Evolutionary conservation across 805 yeast species (phyloP), one percentile per base, ranked within the genome.

Genomic region (Tetrapisispora nanseiensis): DNA sequence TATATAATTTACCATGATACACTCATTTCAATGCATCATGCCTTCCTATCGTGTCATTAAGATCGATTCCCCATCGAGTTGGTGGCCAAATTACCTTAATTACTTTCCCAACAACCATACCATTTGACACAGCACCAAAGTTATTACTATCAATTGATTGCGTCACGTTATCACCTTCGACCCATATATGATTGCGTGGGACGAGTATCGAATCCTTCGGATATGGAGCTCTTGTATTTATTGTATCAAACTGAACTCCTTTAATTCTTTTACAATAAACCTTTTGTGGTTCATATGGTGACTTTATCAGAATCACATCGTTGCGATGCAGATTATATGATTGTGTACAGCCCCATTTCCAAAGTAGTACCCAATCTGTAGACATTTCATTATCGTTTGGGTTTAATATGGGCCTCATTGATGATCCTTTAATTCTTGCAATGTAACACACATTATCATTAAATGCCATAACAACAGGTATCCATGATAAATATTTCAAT

Each of bases 351-450:
- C 75, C 73, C 63, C 67, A 79, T 56, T 84, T 85, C 74, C 82
- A 76, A 15, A 89, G 67, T 3, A 84, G 51, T 1, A 85, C 86
- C 63, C 80, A 72, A 53, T 82, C 87, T 5, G 66, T 66, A 43
- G 50, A 68, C 59, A 42, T 66, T 60, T 49, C 62, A 62, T 35
- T 61, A 21, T 58, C 70, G 18, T 74, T 75, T 0, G 94, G 90
- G 61, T 89, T 89, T 54, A 87, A 73, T 0, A 95, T 76, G 1
- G 97, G 97, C 40, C 83, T 71, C 97, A 89, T 89, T 20, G 95
- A 85, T 31, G 72, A 63, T 1, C 97, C 97, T 34, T 79, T 74
- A 15, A 87, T 74, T 61, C 77, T 75, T 13, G 85, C 84, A 22
- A 87, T 71, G 62, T 78, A 86, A 40, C 75, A 78, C 10, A 79